Conservation (phyloP, 108 stramenopile species). For the Aurantiochytrium sp. region DNA sequence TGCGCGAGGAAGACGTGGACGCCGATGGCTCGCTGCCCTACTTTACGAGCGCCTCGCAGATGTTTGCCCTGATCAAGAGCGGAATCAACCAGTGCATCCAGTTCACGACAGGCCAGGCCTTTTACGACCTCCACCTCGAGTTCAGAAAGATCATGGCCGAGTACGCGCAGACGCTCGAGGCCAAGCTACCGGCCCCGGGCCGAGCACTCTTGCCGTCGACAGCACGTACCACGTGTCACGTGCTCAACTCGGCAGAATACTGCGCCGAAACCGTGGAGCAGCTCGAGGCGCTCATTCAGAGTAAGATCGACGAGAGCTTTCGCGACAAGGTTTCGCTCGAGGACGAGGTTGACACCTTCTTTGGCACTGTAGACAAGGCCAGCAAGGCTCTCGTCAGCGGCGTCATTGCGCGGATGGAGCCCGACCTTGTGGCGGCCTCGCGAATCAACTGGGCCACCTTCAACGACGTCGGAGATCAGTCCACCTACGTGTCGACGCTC, state of each 20-base stretch:
- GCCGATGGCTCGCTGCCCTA: conserved; percentile 81
- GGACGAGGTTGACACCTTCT: conserved; percentile 78
- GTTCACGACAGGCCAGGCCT: conserved; percentile 86
- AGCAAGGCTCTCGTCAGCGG: conserved; percentile 81
- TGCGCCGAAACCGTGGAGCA: conserved; percentile 90
- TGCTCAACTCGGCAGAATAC: conserved; percentile 93
- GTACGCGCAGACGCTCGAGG: conserved; percentile 74
- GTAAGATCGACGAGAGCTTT: conserved; percentile 78
- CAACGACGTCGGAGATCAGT: conserved; percentile 85
- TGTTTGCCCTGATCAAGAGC: conserved; percentile 95
- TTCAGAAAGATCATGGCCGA: conserved; percentile 75
- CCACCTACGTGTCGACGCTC: conserved; percentile 78
- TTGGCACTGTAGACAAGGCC: conserved; percentile 80
- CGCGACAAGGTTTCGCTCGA: conserved; percentile 74
- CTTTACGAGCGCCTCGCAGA: conserved; percentile 79
- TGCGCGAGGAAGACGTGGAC: conserved; percentile 75
- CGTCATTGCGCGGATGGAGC: conserved; percentile 67
- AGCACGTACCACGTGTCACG: conserved; percentile 70
- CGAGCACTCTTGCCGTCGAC: background rate
- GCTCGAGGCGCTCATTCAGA: conserved; percentile 84
- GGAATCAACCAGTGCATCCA: conserved; percentile 84
- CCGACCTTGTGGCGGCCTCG: conserved; percentile 67
- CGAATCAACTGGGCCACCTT: conserved; percentile 74
- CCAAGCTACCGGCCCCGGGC: conserved; percentile 45
- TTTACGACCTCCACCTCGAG: conserved; percentile 78